A percentile compares a stretch with the other conserved stretches of the same genome.
These are phyloP conservation scores for Fusarium ambrosium DNA, from an alignment of 2,329 filamentous ascomycete genomes.

Conservation along the genomic window DNA sequence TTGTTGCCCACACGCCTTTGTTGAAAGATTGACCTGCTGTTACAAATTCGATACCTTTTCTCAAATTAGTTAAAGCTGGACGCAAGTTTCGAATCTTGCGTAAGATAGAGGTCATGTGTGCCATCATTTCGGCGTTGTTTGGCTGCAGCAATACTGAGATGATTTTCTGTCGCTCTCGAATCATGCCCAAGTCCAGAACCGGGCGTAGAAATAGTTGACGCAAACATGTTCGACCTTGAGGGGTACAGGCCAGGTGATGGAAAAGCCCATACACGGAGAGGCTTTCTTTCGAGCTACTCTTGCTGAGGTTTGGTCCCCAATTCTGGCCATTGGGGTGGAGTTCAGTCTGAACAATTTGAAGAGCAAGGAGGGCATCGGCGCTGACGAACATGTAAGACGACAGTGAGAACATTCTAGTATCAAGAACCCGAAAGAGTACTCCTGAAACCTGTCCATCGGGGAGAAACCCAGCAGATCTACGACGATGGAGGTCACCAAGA, in stretches of 20 bases:
- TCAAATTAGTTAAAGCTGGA: conserved; percentile 75
- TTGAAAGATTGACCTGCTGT: conserved; percentile 66
- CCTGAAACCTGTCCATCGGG: conserved; percentile 69
- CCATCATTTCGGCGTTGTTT: conserved; percentile 72
- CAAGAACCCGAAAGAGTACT: conserved; percentile 67
- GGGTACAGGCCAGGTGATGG: conserved; percentile 78
- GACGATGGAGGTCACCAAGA: conserved; percentile 80
- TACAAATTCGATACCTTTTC: conserved; percentile 78
- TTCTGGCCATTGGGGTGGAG: conserved; percentile 85
- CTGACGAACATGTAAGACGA: conserved; percentile 80
- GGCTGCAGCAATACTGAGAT: conserved; percentile 76
- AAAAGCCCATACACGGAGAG: conserved; percentile 90
- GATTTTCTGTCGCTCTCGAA: conserved; percentile 78
- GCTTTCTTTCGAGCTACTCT: conserved; percentile 80
- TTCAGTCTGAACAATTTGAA: conserved; percentile 89
- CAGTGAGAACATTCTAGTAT: conserved; percentile 82
- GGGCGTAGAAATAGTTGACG: conserved; percentile 88
- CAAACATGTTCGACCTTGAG: conserved; percentile 81
- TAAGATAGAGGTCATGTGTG: conserved; percentile 71
- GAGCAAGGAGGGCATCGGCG: conserved; percentile 80
- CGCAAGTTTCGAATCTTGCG: conserved; percentile 83
- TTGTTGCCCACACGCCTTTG: conserved; percentile 79
- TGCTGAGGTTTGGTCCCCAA: conserved; percentile 63
- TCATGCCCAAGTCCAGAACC: conserved; percentile 74
- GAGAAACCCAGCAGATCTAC: conserved; percentile 69